Evolutionary conservation across 139 green algal species (phyloP), one percentile per base, ranked within the genome.

Genomic region (Trebouxia sp.): DNA sequence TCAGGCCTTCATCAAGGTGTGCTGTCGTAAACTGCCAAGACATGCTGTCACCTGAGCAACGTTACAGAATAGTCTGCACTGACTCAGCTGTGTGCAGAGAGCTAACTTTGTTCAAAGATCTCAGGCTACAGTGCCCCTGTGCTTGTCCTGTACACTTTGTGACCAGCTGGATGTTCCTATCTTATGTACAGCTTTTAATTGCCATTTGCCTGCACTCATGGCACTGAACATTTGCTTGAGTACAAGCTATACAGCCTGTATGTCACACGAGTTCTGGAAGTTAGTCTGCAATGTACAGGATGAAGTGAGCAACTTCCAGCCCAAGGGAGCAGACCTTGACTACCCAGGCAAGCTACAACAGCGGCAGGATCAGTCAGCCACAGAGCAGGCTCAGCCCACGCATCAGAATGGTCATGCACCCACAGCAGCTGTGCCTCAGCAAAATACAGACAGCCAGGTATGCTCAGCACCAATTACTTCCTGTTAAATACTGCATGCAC

Each of bases 331-430:
- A 4, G 95, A 98, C 82, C 53, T 97, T 22, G 90, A 97, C 72
- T 98, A 97, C 82, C 95, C 94, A 0, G 84, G 39, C n/a, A 90
- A 90, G 81, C 91, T 98, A 75, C 78, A 90, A 77, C 42, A 82
- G 38, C 56, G 48, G 30, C 76, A 80, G 42, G 82, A 69, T 22
- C 30, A 83, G 15, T 47, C 30, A 3, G 2, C 55, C 22, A 65
- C 56, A 15, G 56, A 67, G 28, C 56, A 67, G 8, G 39, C 56
- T 7, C 56, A n/a, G 28, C 56, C 39, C 6, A 10, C 58, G 20
- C 58, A 69, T 41, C 58, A 69, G 30, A 69, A 69, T 42, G 67
- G 67, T 20, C 10, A 76, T 32, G 67, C 67, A 14, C 41, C 67
- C 2, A 26, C 67, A 51, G 39, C 67, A 28, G 35, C 45, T 17